phyloP scores from a whole-genome alignment of 2,329 filamentous ascomycete genomes.

The Exserohilum turcica region DNA sequence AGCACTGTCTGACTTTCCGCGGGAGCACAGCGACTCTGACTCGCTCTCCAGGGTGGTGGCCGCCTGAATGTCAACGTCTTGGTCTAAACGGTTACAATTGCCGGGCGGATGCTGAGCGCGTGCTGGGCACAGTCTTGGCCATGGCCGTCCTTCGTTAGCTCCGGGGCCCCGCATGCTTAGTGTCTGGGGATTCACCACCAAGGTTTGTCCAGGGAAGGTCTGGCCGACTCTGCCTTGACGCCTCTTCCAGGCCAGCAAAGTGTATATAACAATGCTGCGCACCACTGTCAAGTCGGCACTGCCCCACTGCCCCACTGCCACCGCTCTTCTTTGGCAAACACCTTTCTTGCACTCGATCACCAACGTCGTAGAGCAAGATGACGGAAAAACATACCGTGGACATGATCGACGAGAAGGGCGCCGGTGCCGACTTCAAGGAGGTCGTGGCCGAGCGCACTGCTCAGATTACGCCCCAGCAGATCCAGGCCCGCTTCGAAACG shows the following conservation, averaged over 20 bases:
- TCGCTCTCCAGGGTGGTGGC: background rate
- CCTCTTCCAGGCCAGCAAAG: background rate
- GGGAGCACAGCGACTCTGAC: background rate
- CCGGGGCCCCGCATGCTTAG: slow-evolving; percentile 28
- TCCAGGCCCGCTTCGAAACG: slow-evolving; percentile 34
- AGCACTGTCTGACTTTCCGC: slow-evolving; percentile 1
- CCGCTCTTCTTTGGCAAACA: background rate
- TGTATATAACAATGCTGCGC: slow-evolving; percentile 3
- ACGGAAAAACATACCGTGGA: slow-evolving; percentile 9
- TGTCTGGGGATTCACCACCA: background rate
- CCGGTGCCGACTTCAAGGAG: slow-evolving; percentile 25
- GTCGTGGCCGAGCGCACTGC: slow-evolving; percentile 9
- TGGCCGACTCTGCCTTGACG: background rate
- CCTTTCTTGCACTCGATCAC: background rate
- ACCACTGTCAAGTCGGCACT: background rate
- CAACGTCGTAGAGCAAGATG: slow-evolving; percentile 8
- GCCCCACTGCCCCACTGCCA: background rate
- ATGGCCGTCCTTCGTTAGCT: slow-evolving; percentile 14
- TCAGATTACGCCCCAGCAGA: slow-evolving; percentile 32
- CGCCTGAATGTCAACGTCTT: background rate
- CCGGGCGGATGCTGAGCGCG: background rate
- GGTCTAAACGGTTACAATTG: background rate
- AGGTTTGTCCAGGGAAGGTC: background rate
- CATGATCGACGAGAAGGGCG: slow-evolving; percentile 18
- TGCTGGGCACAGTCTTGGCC: slow-evolving; percentile 7